These are phyloP conservation scores for Mucuna pruriens DNA, from an alignment of 306 rosid species.

Conservation along the genomic window DNA sequence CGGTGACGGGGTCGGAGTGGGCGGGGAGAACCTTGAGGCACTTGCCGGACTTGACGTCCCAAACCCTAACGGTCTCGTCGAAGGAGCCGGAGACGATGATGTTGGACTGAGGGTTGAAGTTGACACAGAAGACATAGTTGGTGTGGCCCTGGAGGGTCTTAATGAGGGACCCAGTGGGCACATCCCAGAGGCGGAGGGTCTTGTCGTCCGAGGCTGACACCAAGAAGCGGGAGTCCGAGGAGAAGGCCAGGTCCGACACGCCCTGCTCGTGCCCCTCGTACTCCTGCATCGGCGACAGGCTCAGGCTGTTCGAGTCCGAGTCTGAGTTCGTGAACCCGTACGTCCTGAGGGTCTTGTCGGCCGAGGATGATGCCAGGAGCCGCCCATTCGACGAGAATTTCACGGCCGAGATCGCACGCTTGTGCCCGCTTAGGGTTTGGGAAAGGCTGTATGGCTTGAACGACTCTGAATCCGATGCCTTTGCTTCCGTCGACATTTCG, in stretches of 20 bases:
- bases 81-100: conserved; percentile 92
- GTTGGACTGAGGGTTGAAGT: conserved; percentile 91
- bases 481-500: conserved; percentile 48
- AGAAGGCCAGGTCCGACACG: conserved; percentile 91
- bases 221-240: conserved; percentile 81
- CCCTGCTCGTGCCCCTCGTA: conserved; percentile 87
- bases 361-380: conserved; percentile 89
- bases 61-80: conserved; percentile 93
- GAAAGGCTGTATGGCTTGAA: conserved; percentile 63
- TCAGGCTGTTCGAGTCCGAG: conserved; percentile 49
- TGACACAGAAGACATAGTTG: conserved; percentile 87
- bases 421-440: conserved; percentile 79
- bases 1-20: conserved; percentile 92
- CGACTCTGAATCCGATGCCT: conserved; percentile 37
- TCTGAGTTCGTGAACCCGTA: conserved; percentile 60
- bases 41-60: conserved; percentile 91
- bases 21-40: conserved; percentile 94
- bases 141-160: conserved; percentile 92
- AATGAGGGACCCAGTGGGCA: conserved; percentile 68
- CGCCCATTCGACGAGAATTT: conserved; percentile 91
- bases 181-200: conserved; percentile 93
- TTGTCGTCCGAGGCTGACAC: conserved; percentile 98
- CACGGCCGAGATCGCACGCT: conserved; percentile 77
- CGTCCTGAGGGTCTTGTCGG: conserved; percentile 91
- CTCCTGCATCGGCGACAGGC: conserved; percentile 68